Evolutionary conservation across 371 early-diverging fungal species (phyloP).

Genomic region (Entomophthora muscae): DNA sequence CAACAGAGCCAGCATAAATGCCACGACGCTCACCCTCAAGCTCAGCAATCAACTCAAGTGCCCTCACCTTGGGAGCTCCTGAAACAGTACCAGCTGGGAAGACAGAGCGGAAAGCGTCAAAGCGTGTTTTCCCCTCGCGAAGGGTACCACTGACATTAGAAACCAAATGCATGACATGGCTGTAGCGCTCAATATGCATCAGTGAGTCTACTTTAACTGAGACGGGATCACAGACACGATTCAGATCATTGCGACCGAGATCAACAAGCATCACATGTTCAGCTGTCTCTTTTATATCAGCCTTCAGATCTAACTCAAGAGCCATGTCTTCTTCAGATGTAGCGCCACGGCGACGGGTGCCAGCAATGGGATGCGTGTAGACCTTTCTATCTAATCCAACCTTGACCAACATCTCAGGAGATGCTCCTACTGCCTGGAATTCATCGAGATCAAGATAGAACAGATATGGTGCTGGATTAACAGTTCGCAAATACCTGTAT

Average conservation of each 20-base stretch:
- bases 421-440: conserved; percentile 92
- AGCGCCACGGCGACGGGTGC: conserved; percentile 80
- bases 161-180: conserved; percentile 97
- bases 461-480: conserved; percentile 98
- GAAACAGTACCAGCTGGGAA: conserved; percentile 96
- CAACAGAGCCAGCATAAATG: conserved; percentile 90
- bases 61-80: conserved; percentile 93
- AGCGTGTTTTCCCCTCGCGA: conserved; percentile 70
- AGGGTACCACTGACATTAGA: conserved; percentile 79
- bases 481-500: conserved; percentile 80
- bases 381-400: conserved; percentile 64
- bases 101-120: conserved; percentile 89
- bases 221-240: conserved; percentile 81
- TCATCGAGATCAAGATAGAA: conserved; percentile 84
- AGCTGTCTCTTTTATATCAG: conserved; percentile 83
- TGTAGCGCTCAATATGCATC: conserved; percentile 90
- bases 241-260: conserved; percentile 90
- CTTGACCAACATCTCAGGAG: conserved; percentile 92
- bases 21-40: conserved; percentile 85
- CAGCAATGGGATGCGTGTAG: conserved; percentile 91
- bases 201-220: conserved; percentile 84
- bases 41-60: conserved; percentile 81
- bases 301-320: conserved; percentile 62
- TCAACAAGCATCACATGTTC: conserved; percentile 98
- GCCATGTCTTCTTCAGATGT: conserved; percentile 63